Conservation (phyloP, 2,329 filamentous ascomycete species). For the Hypoxylon sp. region DNA sequence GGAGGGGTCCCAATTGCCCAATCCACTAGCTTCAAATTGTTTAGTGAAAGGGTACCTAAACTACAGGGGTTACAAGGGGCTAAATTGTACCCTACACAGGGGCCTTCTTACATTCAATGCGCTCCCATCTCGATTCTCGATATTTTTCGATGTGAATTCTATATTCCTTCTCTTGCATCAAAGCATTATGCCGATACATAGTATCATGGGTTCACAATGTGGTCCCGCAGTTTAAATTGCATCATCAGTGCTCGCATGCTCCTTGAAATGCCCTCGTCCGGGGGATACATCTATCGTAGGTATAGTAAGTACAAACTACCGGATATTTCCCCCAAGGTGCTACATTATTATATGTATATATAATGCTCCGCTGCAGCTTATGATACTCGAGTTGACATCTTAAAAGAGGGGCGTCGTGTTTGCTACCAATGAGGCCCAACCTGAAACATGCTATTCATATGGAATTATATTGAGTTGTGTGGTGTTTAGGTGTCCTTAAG, state of each 20-base stretch:
- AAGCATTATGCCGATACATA: constrained; percentile 6
- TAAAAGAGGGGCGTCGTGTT: constrained; percentile 20
- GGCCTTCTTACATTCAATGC: constrained; percentile 12
- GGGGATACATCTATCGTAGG: neutral
- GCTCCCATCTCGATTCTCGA: neutral
- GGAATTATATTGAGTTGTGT: constrained; percentile 24
- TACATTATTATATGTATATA: neutral
- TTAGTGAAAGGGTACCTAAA: neutral
- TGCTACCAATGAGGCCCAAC: constrained; percentile 27
- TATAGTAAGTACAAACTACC: constrained; percentile 7
- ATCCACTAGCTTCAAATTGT: too few species aligned
- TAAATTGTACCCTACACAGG: neutral
- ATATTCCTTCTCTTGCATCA: constrained; percentile 14
- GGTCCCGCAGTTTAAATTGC: constrained; percentile 13
- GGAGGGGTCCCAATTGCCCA: constrained; percentile 26
- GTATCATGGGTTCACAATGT: neutral
- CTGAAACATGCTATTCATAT: constrained; percentile 38
- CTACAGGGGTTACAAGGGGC: constrained; percentile 21
- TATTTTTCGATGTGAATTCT: constrained; percentile 10
- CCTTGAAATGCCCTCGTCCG: constrained; percentile 10
- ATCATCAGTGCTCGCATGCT: constrained; percentile 27
- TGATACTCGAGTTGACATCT: constrained; percentile 20
- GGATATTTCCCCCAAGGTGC: constrained; percentile 17
- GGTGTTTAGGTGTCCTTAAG: constrained; percentile 16
- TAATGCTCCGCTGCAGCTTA: constrained; percentile 20